phyloP scores from a whole-genome alignment of 768 basidiomycete genomes.

The Lactarius indigo region DNA sequence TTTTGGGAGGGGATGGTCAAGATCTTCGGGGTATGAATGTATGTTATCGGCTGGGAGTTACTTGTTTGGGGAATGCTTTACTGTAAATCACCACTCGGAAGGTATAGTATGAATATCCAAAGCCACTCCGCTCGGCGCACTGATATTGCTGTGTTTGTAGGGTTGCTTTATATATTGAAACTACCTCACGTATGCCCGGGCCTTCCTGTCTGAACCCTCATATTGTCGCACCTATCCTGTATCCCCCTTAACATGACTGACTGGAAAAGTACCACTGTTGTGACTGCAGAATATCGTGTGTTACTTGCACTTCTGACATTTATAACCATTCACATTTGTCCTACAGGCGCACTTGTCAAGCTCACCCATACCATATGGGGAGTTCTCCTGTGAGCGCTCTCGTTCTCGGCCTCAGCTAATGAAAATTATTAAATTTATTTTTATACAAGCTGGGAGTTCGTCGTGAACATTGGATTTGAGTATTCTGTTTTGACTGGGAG shows the following conservation, averaged over 20 bases:
- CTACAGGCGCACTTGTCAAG: not conserved
- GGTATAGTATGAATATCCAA: too few relatives aligned
- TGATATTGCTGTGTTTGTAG: too few relatives aligned
- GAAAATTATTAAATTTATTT: not conserved
- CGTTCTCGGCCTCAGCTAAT: not conserved
- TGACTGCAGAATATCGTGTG: not conserved
- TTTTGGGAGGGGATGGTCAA: too few relatives aligned
- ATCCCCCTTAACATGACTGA: not conserved
- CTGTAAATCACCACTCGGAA: too few relatives aligned
- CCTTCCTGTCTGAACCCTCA: too few relatives aligned
- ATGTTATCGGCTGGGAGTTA: too few relatives aligned
- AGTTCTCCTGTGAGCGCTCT: constrained; percentile 10
- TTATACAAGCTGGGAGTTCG: not conserved
- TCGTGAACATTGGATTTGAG: not conserved
- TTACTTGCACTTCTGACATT: not conserved
- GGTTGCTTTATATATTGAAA: too few relatives aligned
- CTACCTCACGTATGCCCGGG: too few relatives aligned
- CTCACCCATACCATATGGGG: constrained; percentile 5
- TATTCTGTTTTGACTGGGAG: not conserved
- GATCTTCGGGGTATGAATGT: too few relatives aligned
- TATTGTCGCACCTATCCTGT: not conserved
- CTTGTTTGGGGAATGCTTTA: too few relatives aligned
- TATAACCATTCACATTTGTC: not conserved
- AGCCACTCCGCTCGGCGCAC: too few relatives aligned
- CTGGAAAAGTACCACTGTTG: not conserved